Conservation (phyloP, 83 land plant species). For the Picea mariana region DNA sequence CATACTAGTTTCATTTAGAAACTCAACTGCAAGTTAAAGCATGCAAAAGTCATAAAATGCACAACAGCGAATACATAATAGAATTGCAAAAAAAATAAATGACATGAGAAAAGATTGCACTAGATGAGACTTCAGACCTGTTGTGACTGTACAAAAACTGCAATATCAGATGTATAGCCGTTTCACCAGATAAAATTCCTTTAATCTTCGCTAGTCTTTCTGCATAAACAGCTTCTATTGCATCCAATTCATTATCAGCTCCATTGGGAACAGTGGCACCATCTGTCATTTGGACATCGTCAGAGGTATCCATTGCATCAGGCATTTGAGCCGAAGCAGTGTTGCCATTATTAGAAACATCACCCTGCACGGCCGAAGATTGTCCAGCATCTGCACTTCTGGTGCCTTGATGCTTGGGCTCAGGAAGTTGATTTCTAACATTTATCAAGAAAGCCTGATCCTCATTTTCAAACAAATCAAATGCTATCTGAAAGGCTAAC, state of each 20-base stretch:
- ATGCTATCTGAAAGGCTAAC: constrained; percentile 48
- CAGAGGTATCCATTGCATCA: constrained; percentile 22
- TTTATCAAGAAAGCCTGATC: constrained; percentile 34
- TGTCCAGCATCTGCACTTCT: constrained; percentile 1
- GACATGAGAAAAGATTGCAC: neutral
- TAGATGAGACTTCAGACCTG: constrained; percentile 20
- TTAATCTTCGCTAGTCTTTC: constrained; percentile 45
- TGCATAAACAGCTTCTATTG: constrained; percentile 22
- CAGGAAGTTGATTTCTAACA: constrained; percentile 47
- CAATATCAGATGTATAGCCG: constrained; percentile 50
- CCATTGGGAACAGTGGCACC: neutral
- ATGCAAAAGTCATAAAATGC: too few relatives aligned
- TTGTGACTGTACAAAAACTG: constrained; percentile 59
- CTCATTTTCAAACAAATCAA: constrained; percentile 54
- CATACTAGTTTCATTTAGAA: too few relatives aligned
- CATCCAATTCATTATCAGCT: neutral
- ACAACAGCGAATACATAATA: too few relatives aligned
- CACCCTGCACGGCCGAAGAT: constrained; percentile 4
- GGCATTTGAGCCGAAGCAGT: constrained; percentile 6
- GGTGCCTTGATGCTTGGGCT: constrained; percentile 24
- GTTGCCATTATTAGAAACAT: constrained; percentile 16
- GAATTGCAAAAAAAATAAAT: too few relatives aligned
- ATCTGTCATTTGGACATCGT: constrained; percentile 12
- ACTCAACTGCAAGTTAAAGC: too few relatives aligned
- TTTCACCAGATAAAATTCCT: constrained; percentile 50